Conservation (phyloP, 768 basidiomycete genomes). For the Panus rudis region DNA sequence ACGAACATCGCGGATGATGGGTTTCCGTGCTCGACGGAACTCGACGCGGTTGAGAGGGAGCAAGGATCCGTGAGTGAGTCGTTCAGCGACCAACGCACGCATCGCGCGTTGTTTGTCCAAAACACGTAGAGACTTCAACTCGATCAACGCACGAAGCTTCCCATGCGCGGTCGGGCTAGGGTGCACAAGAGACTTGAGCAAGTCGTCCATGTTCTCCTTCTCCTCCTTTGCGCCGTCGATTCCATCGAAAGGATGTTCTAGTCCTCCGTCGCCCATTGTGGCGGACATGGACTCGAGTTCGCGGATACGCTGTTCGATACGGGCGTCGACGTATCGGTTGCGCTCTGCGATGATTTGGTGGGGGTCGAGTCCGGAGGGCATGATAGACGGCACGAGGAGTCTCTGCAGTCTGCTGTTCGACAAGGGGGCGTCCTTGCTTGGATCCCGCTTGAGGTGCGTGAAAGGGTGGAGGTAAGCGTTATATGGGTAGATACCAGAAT, state of each 20-base stretch:
- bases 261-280: conserved; percentile 70
- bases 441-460: conserved; percentile 62
- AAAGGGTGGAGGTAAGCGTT: conserved; percentile 86
- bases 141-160: conserved; percentile 85
- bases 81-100: conserved; percentile 79
- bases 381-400: conserved; percentile 79
- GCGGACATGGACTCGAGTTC: conserved; percentile 79
- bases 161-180: conserved; percentile 64
- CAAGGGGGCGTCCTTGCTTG: conserved; percentile 51
- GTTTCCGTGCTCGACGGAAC: conserved; percentile 83
- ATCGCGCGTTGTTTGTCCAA: conserved; percentile 88
- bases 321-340: conserved; percentile 83
- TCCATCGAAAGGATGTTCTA: conserved; percentile 39
- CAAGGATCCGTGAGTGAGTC: conserved; percentile 80
- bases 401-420: conserved; percentile 72
- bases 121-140: conserved; percentile 83
- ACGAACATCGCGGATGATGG: conserved; percentile 81
- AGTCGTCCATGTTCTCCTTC: conserved; percentile 26
- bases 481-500: conserved; percentile 85
- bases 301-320: conserved; percentile 79
- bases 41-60: conserved; percentile 88
- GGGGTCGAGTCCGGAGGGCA: conserved; percentile 89
- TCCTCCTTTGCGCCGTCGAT: conserved; percentile 24
- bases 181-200: conserved; percentile 37
- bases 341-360: conserved; percentile 88